phyloP scores from a whole-genome alignment of 2,329 filamentous ascomycete genomes.

The Sarocladium oryzae region DNA sequence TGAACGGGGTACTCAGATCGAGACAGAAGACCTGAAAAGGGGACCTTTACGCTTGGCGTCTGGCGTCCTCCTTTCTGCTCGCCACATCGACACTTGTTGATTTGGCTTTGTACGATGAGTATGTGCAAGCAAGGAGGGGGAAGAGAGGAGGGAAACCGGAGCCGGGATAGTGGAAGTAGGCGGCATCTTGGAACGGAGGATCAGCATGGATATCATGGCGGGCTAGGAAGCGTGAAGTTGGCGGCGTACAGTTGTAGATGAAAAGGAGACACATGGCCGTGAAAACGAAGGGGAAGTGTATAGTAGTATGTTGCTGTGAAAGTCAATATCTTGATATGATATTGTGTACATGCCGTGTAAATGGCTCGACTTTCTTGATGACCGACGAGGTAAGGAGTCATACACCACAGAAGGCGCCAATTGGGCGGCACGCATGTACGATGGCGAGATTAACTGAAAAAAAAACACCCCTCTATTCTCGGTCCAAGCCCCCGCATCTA shows the following conservation, averaged over 20 bases:
- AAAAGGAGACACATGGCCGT: background rate
- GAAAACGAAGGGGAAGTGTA: background rate
- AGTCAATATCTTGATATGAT: constrained; percentile 6
- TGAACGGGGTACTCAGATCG: background rate
- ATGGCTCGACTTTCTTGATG: no score
- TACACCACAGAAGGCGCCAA: no score
- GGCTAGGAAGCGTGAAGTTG: background rate
- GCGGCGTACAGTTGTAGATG: background rate
- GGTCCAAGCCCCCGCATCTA: constrained; percentile 7
- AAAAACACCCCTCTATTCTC: background rate
- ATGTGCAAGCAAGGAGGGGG: background rate
- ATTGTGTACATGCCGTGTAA: background rate
- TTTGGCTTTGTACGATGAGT: background rate
- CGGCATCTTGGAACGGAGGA: background rate
- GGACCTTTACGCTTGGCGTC: background rate
- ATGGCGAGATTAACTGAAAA: background rate
- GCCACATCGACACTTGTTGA: no score
- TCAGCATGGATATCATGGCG: background rate
- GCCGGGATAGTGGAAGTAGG: no score
- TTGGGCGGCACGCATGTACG: background rate
- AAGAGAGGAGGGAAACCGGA: background rate
- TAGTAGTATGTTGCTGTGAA: constrained; percentile 7
- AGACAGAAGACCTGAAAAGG: background rate
- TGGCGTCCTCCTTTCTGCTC: background rate
- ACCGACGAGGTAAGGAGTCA: no score